Base-by-base conservation (phyloP, 2,329 filamentous ascomycete species). In the Penicillium decumbens region DNA sequence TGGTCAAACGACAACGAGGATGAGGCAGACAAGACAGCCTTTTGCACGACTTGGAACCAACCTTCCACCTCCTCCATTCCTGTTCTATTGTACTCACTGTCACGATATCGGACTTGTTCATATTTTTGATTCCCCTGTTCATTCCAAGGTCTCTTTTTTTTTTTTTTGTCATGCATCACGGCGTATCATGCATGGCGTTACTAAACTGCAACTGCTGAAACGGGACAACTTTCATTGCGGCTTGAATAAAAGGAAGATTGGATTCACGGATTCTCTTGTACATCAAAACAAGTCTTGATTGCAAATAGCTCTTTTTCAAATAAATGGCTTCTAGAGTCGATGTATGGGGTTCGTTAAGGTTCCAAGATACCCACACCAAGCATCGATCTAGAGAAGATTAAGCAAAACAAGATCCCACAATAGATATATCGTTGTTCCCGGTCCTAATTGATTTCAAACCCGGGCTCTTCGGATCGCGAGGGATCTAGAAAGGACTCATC, bases 1-100 rank as follows among this genome's bases (percentile, higher is more conserved):
- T 58, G 39, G 43, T 54, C 9, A 71, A 71, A 53, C 65, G 67
- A 32, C 60, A 66, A 55, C 61, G 67, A 59, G 68, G 57, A 60
- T 59, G 29, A 52, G 41, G 8, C n/a, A 7, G 23, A n/a, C 23
- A 6, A 10, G 10, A 9, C 32, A 18, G 20, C 8, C 20, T 27
- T 27, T 12, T 24, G 23, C 12, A 13, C 23, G 23, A 24, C 24
- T 25, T 25, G 12, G 4, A 27, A 40, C 25, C 3, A 20, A 12
- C 33, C 33, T 37, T 23, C 15, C 33, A 12, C 18, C 33, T 20
- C 20, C 8, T 20, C 33, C 18, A 12, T 12, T 20, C 15, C 8
- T 9, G 7, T 13, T 18, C 15, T 8, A 6, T 8, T 35, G 15
- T 9, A 20, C 32, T 10, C 33, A 20, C n/a, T 20, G 32, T 20